Conservation (phyloP, 2,329 filamentous ascomycete species). For the Massarina eburnea region DNA sequence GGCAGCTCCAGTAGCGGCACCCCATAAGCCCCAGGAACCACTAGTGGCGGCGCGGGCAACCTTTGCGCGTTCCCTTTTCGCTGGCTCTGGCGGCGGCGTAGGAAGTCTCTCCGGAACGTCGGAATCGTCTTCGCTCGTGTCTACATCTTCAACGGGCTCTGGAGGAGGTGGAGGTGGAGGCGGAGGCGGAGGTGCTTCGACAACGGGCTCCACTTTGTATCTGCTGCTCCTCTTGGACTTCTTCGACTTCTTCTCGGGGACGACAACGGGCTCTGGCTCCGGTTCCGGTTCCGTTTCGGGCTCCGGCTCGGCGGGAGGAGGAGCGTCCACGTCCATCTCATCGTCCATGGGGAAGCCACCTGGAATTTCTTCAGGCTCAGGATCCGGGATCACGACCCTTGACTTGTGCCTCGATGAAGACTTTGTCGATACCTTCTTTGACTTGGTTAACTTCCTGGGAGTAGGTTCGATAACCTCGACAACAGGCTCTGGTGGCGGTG, state of each 20-base stretch:
- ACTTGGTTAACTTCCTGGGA: constrained; percentile 35
- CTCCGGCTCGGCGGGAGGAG: constrained; percentile 14
- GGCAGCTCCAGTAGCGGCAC: constrained; percentile 46
- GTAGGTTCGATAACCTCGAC: constrained; percentile 34
- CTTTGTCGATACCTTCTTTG: constrained; percentile 25
- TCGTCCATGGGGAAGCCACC: constrained; percentile 52
- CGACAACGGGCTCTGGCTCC: constrained; percentile 19
- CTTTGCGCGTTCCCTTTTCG: constrained; percentile 73
- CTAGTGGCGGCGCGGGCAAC: constrained; percentile 68
- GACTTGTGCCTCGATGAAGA: constrained; percentile 34
- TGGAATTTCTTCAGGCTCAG: constrained; percentile 35
- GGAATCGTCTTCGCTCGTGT: constrained; percentile 21
- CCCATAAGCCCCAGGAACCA: constrained; percentile 79
- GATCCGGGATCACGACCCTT: constrained; percentile 28
- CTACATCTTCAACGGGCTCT: constrained; percentile 23
- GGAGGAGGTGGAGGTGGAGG: constrained; percentile 30
- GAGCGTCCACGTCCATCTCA: constrained; percentile 31
- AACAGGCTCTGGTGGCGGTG: constrained; percentile 22
- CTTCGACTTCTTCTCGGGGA: constrained; percentile 38
- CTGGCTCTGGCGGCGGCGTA: constrained; percentile 50
- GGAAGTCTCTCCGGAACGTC: constrained; percentile 41
- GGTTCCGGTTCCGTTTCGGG: constrained; percentile 20
- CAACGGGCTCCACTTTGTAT: constrained; percentile 20
- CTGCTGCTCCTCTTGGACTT: constrained; percentile 39
- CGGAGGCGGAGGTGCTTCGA: constrained; percentile 34